A percentile compares a stretch with the other conserved stretches of the same genome.
Evolutionary conservation across 306 rosid species (phyloP).

Genomic region (Lathyrus sativus): DNA sequence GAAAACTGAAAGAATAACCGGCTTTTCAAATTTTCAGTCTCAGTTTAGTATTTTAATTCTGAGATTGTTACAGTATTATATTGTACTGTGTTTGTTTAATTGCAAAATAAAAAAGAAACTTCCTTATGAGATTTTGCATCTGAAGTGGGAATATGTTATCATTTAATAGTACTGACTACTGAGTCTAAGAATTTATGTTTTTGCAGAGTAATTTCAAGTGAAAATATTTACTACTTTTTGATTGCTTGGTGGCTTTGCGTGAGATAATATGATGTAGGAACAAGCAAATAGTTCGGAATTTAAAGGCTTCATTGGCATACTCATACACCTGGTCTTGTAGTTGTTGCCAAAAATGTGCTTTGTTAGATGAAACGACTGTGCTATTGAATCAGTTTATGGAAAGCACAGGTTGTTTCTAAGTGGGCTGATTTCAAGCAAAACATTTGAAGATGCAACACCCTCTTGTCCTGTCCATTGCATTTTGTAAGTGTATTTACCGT

Average conservation of each 20-base stretch:
- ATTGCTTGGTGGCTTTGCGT: constrained; percentile 11
- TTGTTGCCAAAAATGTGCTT: constrained; percentile 86
- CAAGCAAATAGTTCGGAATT: constrained; percentile 70
- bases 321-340: constrained; percentile 72
- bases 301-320: constrained; percentile 76
- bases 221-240: neutral
- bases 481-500: constrained; percentile 50
- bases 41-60: too few species aligned
- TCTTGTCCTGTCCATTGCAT: constrained; percentile 86
- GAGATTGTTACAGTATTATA: too few species aligned
- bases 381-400: constrained; percentile 32
- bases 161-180: neutral
- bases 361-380: constrained; percentile 76
- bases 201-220: too few species aligned
- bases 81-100: too few species aligned
- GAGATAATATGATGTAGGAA: constrained; percentile 52
- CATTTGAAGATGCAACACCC: constrained; percentile 52
- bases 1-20: too few species aligned
- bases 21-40: too few species aligned
- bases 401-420: constrained; percentile 83
- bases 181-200: neutral
- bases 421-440: constrained; percentile 50
- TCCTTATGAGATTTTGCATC: neutral
- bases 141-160: constrained; percentile 11
- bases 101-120: too few species aligned